Evolutionary conservation across 2,329 filamentous ascomycete genomes (phyloP).

Genomic region (Ophiostoma ulmi): DNA sequence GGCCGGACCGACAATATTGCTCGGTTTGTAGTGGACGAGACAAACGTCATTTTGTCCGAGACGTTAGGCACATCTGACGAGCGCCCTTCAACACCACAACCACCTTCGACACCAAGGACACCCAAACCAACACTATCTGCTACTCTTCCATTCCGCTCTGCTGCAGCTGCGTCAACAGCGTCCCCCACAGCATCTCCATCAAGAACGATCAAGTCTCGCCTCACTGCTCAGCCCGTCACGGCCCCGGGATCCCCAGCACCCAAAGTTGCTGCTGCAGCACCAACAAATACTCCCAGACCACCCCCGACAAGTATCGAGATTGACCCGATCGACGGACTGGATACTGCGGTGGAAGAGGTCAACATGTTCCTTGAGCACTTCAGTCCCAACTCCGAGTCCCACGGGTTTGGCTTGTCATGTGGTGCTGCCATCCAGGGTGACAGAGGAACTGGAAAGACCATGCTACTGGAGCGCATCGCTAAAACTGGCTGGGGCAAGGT

Average conservation of each 20-base stretch:
- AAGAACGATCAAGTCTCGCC: constrained; percentile 2
- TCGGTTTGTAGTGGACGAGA: constrained; percentile 36
- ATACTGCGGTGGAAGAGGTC: constrained; percentile 57
- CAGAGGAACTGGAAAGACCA: constrained; percentile 77
- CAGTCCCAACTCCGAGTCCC: constrained; percentile 32
- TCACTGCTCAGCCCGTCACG: background rate
- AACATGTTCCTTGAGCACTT: constrained; percentile 54
- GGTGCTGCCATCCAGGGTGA: constrained; percentile 74
- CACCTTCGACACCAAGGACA: constrained; percentile 21
- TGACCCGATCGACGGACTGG: constrained; percentile 62
- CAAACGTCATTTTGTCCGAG: constrained; percentile 37
- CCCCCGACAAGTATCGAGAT: constrained; percentile 40
- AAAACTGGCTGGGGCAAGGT: constrained; percentile 66
- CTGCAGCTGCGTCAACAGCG: constrained; percentile 12
- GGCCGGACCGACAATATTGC: constrained; percentile 42
- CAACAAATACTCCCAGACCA: background rate
- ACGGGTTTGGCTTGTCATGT: constrained; percentile 34
- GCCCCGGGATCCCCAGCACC: background rate
- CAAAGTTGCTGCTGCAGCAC: background rate
- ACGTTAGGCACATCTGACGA: constrained; percentile 26
- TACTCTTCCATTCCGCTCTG: constrained; percentile 14
- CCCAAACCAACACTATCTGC: constrained; percentile 9
- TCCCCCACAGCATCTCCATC: constrained; percentile 20
- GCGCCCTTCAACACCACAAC: constrained; percentile 17
- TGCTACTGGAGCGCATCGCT: constrained; percentile 64